Base-by-base conservation (phyloP, 192 early-diverging fungal species). In the Backusella mclennaniae region DNA sequence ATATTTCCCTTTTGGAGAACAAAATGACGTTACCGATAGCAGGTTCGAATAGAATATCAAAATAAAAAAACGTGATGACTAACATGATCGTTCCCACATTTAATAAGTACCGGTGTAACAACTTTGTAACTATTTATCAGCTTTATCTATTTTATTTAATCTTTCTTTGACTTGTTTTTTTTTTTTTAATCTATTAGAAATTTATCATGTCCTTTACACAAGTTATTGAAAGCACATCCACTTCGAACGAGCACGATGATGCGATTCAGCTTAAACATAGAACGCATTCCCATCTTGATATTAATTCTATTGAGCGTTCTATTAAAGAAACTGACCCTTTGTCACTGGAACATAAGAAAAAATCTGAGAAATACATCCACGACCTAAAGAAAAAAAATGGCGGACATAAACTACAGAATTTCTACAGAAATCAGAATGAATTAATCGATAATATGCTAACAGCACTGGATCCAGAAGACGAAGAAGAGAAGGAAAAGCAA, bases 351-450 rank as follows among this genome's bases (percentile, higher is more conserved):
- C 71, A 73, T 1, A 83, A 78, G 19, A 83, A 85, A 69, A 83
- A 84, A 66, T 82, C 86, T 11, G 85, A 87, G 67, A 85, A 87
- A 2, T 87, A 90, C 52, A 85, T 90, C 4, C 66, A 66, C 15
- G 84, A 85, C 36, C 77, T 88, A 17, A 63, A 41, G 36, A 77
- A 82, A 5, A 86, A 80, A 0, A 63, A 76, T 2, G 83, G 80
- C 5, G 83, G 81, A 68, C 85, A 85, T 38, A 83, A 87, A 69
- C 77, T 93, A n/a, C 84, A 82, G 41, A 80, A 85, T 29, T 97
- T 95, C 75, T 97, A 97, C 81, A 76, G 91, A 67, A 79, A 86
- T 39, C 96, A 97, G 76, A 96, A 97, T 76, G 89, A 93, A 59
- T 85, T 92, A 49, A 96, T 96, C 78, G 85, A 93, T 66, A 85